Conservation (phyloP, 2,329 filamentous ascomycete species). For the Kalaharituber pfeilii region DNA sequence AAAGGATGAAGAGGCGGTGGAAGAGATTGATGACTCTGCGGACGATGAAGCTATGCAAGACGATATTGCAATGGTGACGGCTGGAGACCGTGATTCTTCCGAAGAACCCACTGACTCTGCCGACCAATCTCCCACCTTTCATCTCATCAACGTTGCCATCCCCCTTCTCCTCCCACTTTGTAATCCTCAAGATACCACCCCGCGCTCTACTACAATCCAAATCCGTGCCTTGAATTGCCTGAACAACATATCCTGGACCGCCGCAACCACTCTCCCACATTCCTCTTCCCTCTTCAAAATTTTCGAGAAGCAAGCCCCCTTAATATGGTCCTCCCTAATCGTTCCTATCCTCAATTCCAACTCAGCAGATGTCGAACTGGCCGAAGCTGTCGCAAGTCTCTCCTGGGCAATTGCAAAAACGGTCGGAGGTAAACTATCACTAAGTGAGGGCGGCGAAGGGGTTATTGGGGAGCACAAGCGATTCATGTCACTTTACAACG, state of each 20-base stretch:
- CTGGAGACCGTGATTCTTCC: constrained; percentile 25
- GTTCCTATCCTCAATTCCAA: constrained; percentile 41
- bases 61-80: constrained; percentile 48
- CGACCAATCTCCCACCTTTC: constrained; percentile 29
- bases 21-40: constrained; percentile 29
- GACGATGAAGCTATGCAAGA: constrained; percentile 34
- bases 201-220: constrained; percentile 33
- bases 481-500: constrained; percentile 49
- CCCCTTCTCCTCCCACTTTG: constrained; percentile 36
- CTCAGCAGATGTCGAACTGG: constrained; percentile 43
- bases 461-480: constrained; percentile 37
- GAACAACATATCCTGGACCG: constrained; percentile 51
- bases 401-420: constrained; percentile 47
- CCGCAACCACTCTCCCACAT: constrained; percentile 40
- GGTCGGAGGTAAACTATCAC: constrained; percentile 34
- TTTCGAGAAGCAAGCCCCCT: constrained; percentile 38
- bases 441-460: constrained; percentile 25
- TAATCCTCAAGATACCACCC: constrained; percentile 28
- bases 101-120: constrained; percentile 19
- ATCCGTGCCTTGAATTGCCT: constrained; percentile 41
- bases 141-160: constrained; percentile 32
- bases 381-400: constrained; percentile 45
- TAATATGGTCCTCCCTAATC: constrained; percentile 42
- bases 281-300: constrained; percentile 33
- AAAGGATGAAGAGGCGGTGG: constrained; percentile 27